phyloP scores from a whole-genome alignment of 2,329 filamentous ascomycete species.

The Aspergillus niger region DNA sequence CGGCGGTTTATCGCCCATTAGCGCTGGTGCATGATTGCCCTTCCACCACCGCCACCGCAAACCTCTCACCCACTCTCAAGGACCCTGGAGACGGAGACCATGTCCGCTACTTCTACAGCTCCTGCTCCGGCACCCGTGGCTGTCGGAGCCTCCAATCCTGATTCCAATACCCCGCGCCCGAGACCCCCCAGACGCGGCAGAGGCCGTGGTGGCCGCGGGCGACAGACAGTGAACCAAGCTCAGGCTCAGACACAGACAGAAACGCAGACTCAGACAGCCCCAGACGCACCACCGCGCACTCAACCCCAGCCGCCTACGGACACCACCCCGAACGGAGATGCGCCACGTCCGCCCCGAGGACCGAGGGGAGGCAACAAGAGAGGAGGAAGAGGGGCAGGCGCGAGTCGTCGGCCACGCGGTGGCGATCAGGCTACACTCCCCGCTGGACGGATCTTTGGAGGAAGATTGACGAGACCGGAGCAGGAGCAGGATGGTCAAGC shows the following conservation, averaged over 20 bases:
- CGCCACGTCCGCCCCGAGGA: constrained; percentile 26
- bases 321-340: constrained; percentile 3
- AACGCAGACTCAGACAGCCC: constrained; percentile 11
- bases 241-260: constrained; percentile 13
- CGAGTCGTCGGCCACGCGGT: constrained; percentile 22
- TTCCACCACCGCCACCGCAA: background rate
- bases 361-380: constrained; percentile 30
- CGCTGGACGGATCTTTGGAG: constrained; percentile 44
- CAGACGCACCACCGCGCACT: constrained; percentile 1
- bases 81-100: constrained; percentile 17
- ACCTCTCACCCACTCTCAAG: constrained; percentile 2
- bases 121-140: constrained; percentile 13
- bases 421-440: constrained; percentile 15
- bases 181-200: constrained; percentile 27
- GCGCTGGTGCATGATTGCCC: constrained; percentile 17
- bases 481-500: constrained; percentile 20
- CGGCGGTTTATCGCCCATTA: background rate
- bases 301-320: constrained; percentile 6
- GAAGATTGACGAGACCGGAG: constrained; percentile 41
- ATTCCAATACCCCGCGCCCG: constrained; percentile 20
- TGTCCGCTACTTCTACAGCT: constrained; percentile 18
- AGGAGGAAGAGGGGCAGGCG: constrained; percentile 23
- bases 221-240: constrained; percentile 17
- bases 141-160: background rate
- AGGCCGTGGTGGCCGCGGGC: constrained; percentile 31